Evolutionary conservation across 306 rosid species (phyloP).

Genomic region (Arachis stenosperma): DNA sequence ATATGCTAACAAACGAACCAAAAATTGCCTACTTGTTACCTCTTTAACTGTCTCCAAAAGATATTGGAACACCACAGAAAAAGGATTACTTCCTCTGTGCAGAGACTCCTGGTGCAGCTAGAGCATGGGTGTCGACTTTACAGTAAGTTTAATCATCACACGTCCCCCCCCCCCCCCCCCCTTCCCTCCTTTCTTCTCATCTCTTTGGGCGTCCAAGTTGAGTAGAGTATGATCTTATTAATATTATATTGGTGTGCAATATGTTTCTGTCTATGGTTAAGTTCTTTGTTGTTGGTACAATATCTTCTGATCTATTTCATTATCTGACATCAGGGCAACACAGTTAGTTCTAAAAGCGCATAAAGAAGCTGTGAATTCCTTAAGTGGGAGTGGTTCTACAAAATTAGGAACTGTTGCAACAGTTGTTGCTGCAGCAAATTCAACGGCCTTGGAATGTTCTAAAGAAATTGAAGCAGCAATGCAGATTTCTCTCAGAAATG

Average conservation of each 20-base stretch:
- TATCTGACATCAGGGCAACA: constrained; percentile 66
- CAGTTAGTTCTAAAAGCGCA: constrained; percentile 98
- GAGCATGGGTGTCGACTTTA: constrained; percentile 96
- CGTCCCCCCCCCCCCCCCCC: not conserved
- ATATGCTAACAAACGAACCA: constrained; percentile 11
- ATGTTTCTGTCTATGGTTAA: not conserved
- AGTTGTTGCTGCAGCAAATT: constrained; percentile 97
- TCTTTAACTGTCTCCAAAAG: constrained; percentile 65
- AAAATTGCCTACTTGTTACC: constrained; percentile 2
- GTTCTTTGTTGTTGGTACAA: constrained; percentile 5
- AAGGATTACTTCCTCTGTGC: constrained; percentile 98
- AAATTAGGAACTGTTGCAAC: constrained; percentile 96
- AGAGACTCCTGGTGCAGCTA: constrained; percentile 96
- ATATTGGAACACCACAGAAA: constrained; percentile 96
- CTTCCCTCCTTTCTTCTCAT: not conserved
- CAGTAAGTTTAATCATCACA: constrained; percentile 63
- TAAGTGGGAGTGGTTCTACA: constrained; percentile 91
- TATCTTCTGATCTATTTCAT: constrained; percentile 34
- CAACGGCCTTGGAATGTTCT: constrained; percentile 89
- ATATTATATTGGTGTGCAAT: not conserved
- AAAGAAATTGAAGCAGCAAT: constrained; percentile 96
- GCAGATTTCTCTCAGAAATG: constrained; percentile 93
- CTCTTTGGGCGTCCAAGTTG: constrained; percentile 12
- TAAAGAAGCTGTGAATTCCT: constrained; percentile 94
- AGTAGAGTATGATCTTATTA: constrained; percentile 2